Evolutionary conservation across 83 land plant genomes (phyloP), one percentile per base, ranked within the genome.

Genomic region (Isoetes engelmannii): DNA sequence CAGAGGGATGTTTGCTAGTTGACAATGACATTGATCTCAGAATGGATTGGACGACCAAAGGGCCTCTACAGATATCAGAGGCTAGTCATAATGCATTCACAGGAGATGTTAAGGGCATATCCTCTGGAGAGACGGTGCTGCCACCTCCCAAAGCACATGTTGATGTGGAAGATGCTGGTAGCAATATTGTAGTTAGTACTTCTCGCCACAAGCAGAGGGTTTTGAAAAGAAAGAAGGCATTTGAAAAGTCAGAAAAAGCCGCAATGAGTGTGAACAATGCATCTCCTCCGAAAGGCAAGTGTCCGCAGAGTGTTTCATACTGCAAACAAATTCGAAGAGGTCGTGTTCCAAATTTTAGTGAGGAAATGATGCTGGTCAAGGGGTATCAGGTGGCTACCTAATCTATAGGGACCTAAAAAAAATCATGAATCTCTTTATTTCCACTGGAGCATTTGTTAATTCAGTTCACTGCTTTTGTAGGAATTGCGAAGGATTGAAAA

Each of bases 401-500:
- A 21, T 5, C 6, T 53, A 43, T 20, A 19, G 21, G 54, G n/a
- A 8, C 4, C 8, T n/a, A 67, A 67, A 28, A 68, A 20, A 49
- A 20, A 37, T 4, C 5, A 20, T 10, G 20, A 12, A 45, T 37
- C 43, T n/a, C 49, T 10, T 59, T 13, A 28, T 28, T 28, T 28
- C 2, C 37, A 28, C 13, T 67, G 44, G 12, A 61, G 20, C 56
- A 19, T 13, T 53, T 45, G 67, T 79, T 72, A 74, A 48, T 20
- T 59, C 8, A 42, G 15, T 70, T 21, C 6, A 44, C 44, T 43
- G 6, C 21, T 12, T 28, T 63, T 18, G 66, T 63, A 79, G 82
- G 79, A 60, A 54, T 71, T 79, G 12, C 45, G 75, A 28, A 47
- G 51, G 46, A 43, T 88, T 55, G 87, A 88, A 73, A 77, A 78